A percentile compares a stretch with the other conserved stretches of the same genome.
phyloP scores from a whole-genome alignment of 352 stramenopile genomes.

The Pythium sukuiense region DNA sequence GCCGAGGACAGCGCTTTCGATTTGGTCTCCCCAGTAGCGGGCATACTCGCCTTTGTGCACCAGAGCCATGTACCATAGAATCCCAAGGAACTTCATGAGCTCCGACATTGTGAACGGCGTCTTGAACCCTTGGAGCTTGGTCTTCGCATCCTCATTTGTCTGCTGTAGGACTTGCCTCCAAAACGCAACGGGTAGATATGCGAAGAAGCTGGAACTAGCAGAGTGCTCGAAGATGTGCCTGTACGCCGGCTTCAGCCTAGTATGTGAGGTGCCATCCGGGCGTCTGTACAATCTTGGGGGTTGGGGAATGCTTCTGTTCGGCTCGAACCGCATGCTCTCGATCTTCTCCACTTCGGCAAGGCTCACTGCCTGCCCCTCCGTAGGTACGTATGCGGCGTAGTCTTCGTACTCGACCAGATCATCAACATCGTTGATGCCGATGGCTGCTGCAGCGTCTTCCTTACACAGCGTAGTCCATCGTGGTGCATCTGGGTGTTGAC shows the following conservation, averaged over 20 bases:
- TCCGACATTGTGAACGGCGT: constrained; percentile 27
- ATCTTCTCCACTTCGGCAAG: not conserved
- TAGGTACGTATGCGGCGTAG: not conserved
- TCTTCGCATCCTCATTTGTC: constrained; percentile 22
- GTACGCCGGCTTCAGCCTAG: constrained; percentile 14
- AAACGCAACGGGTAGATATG: constrained; percentile 31
- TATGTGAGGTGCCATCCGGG: constrained; percentile 13
- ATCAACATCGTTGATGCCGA: not conserved
- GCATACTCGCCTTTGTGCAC: constrained; percentile 29
- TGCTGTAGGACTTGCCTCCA: constrained; percentile 31
- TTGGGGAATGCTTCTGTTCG: not conserved
- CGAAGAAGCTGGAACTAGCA: constrained; percentile 29
- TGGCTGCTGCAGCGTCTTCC: not conserved
- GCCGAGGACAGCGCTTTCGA: constrained; percentile 20
- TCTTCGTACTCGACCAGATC: not conserved
- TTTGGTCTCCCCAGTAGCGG: constrained; percentile 35
- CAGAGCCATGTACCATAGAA: constrained; percentile 32
- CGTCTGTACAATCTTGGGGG: not conserved
- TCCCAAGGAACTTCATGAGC: constrained; percentile 35
- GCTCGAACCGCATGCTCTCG: not conserved
- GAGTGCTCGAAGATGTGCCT: constrained; percentile 28
- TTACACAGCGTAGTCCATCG: not conserved
- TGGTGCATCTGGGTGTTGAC: not conserved
- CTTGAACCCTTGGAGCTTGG: not conserved
- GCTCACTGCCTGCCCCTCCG: not conserved